Percentiles rank a stretch among this genome's conserved stretches.
phyloP scores from a whole-genome alignment of 257 asterid species.

The Plantago major region DNA sequence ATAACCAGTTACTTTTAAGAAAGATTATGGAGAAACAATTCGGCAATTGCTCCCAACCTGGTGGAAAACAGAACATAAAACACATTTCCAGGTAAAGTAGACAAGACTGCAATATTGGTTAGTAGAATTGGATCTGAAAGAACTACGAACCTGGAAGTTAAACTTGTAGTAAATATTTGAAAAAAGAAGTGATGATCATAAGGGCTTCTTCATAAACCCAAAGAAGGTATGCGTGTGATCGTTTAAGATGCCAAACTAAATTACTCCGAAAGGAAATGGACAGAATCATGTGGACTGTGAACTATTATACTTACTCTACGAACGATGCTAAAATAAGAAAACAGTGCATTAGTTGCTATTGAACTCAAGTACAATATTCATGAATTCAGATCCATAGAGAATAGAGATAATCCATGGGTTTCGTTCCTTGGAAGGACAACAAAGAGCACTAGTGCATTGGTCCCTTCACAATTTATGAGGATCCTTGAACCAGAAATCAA shows the following conservation, averaged over 20 bases:
- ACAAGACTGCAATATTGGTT: too few species aligned
- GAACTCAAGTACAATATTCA: constrained; percentile 5
- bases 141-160: too few species aligned
- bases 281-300: not conserved
- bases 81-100: too few species aligned
- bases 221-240: too few species aligned
- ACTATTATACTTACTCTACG: too few species aligned
- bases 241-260: not conserved
- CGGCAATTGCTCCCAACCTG: not conserved
- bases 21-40: too few species aligned
- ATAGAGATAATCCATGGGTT: constrained; percentile 8
- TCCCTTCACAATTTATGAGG: constrained; percentile 16
- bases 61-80: not conserved
- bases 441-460: constrained; percentile 4
- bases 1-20: not conserved
- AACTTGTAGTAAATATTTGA: too few species aligned
- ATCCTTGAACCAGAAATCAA: constrained; percentile 16
- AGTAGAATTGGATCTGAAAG: too few species aligned
- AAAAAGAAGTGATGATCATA: too few species aligned
- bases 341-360: not conserved
- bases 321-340: too few species aligned
- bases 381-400: constrained; percentile 13
- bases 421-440: constrained; percentile 6
- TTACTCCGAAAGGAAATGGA: not conserved
- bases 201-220: too few species aligned